Base-by-base conservation (phyloP, 257 asterid species). In the Solanum corneliomulleri region DNA sequence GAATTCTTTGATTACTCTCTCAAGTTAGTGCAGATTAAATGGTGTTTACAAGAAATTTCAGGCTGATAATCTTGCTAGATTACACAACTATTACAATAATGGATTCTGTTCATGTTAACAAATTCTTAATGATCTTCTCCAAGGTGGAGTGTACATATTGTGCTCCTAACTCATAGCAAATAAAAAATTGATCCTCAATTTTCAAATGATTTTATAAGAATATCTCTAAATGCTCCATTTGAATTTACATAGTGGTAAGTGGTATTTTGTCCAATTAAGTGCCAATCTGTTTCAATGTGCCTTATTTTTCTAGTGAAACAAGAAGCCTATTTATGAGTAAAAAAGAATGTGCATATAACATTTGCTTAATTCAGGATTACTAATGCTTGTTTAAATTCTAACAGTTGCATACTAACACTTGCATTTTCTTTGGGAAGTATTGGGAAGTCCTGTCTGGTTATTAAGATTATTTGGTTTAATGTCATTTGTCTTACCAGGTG, bases 401-500 rank as follows among this genome's bases (percentile, higher is more conserved):
- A 45, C 27, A 80, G 29, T 16, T 11, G 0, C 58, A 49, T 47
- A 47, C 85, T 16, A 27, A 49, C 66, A 49, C 85, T 39, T 72
- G 47, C 69, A 75, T 87, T 62, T 49, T 41, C 81, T 66, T 77
- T 15, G 64, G 41, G 60, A 76, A n/a, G 60, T 76, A 76, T 42
- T 76, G 83, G 62, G 64, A 78, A 45, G 64, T 45, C 62, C 64
- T 25, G 64, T 70, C 85, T 89, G 83, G 87, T 91, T 88, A 88
- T 87, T 90, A 85, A 86, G 88, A 88, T 82, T 87, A 10, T 72
- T 88, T 85, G 64, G 58, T 89, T 72, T 88, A 90, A 87, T 91
- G 90, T 89, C 84, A 82, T 91, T 92, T 91, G 92, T 90, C 91
- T 80, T 94, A 90, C 87, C 97, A 94, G 97, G 96, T 93, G 90